These are phyloP conservation scores for Mucuna pruriens DNA, from an alignment of 306 rosid species.

Conservation along the genomic window DNA sequence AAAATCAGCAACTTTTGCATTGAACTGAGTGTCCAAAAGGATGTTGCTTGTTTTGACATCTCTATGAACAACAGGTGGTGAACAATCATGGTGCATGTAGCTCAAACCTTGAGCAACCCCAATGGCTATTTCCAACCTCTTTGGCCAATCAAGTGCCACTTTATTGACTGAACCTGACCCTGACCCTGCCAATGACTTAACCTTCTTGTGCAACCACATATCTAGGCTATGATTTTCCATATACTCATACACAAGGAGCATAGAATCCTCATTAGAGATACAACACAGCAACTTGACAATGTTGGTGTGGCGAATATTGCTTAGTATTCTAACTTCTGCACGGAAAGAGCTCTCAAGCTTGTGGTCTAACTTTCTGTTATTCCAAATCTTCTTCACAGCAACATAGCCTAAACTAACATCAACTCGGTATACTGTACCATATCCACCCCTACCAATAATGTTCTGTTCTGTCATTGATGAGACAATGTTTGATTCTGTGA, in stretches of 20 bases:
- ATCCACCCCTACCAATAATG: slow-evolving; percentile 48
- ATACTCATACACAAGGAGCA: slow-evolving; percentile 48
- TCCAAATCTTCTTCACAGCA: slow-evolving; percentile 47
- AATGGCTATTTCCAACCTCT: slow-evolving; percentile 46
- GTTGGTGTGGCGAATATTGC: slow-evolving; percentile 46
- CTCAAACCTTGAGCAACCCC: slow-evolving; percentile 48
- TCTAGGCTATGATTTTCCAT: slow-evolving; percentile 41
- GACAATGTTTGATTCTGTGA: slow-evolving; percentile 40
- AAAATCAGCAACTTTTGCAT: slow-evolving; percentile 52
- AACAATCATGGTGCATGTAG: slow-evolving; percentile 50
- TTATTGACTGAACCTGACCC: not conserved
- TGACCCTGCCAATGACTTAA: not conserved
- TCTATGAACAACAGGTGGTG: slow-evolving; percentile 47
- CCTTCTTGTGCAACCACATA: slow-evolving; percentile 41
- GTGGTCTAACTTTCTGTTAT: slow-evolving; percentile 29
- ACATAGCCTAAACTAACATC: slow-evolving; percentile 37
- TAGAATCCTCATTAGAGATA: slow-evolving; percentile 41
- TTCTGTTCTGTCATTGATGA: slow-evolving; percentile 42
- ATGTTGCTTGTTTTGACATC: slow-evolving; percentile 49
- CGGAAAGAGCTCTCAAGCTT: slow-evolving; percentile 42
- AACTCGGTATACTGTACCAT: slow-evolving; percentile 34
- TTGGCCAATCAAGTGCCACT: slow-evolving; percentile 44
- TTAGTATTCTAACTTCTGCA: slow-evolving; percentile 42
- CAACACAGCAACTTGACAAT: slow-evolving; percentile 47
- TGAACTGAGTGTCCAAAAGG: slow-evolving; percentile 47